phyloP scores from a whole-genome alignment of 257 asterid genomes.

The Mentha longifolia region DNA sequence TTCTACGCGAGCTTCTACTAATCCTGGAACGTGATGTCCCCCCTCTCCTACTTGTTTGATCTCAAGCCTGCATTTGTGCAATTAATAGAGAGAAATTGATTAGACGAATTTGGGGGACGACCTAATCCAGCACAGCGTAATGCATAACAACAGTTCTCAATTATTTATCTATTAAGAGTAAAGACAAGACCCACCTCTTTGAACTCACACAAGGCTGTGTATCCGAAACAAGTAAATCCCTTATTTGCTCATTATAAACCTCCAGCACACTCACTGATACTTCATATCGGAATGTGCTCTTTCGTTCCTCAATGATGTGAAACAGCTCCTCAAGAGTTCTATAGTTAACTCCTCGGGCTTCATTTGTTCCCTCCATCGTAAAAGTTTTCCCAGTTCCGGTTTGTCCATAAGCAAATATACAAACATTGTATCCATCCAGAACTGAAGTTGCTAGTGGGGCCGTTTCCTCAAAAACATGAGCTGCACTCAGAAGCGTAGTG shows the following conservation, averaged over 20 bases:
- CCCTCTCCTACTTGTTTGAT: constrained; percentile 92
- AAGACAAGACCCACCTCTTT: constrained; percentile 29
- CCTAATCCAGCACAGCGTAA: not conserved
- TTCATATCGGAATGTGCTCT: constrained; percentile 64
- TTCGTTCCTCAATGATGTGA: constrained; percentile 75
- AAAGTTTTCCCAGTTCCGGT: constrained; percentile 97
- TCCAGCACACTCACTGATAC: constrained; percentile 90
- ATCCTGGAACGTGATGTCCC: constrained; percentile 90
- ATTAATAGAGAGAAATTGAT: constrained; percentile 13
- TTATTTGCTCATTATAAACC: constrained; percentile 93
- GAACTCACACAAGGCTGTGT: constrained; percentile 56
- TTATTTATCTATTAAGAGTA: not conserved
- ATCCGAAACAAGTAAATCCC: constrained; percentile 73
- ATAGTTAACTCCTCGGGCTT: constrained; percentile 93
- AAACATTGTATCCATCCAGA: constrained; percentile 89
- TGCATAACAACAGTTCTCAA: not conserved
- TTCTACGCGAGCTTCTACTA: constrained; percentile 81
- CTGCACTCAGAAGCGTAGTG: constrained; percentile 46
- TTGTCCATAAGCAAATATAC: constrained; percentile 97
- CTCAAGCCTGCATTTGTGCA: constrained; percentile 66
- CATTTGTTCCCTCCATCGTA: constrained; percentile 93
- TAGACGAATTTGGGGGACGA: not conserved
- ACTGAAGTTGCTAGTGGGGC: constrained; percentile 88
- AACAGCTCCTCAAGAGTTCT: constrained; percentile 86
- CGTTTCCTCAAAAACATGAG: constrained; percentile 87